Percentiles rank a stretch among this genome's conserved stretches.
Conservation (phyloP, 129 eudicot genomes). For the Tagetes patula region DNA sequence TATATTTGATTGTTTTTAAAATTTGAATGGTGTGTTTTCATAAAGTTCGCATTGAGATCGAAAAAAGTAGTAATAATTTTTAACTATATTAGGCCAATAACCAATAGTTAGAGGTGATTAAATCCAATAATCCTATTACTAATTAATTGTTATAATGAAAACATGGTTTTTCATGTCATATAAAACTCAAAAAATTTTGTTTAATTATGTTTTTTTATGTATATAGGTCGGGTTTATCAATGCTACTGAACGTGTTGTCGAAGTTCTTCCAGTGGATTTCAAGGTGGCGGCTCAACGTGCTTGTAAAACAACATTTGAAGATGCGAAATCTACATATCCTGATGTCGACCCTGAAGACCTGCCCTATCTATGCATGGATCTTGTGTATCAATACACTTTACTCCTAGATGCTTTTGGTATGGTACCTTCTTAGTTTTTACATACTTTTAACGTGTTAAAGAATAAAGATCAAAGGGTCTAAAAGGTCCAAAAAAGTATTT, state of each 20-base stretch:
- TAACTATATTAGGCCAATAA: no score
- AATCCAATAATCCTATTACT: no score
- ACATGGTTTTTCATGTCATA: background rate
- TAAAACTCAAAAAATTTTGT: background rate
- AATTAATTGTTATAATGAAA: background rate
- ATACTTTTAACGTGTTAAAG: background rate
- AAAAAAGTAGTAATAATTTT: no score
- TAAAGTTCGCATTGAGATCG: no score
- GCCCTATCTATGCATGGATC: conserved; percentile 96
- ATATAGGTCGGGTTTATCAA: conserved; percentile 79
- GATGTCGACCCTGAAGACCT: conserved; percentile 52
- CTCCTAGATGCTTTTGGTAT: conserved; percentile 94
- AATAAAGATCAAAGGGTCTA: background rate
- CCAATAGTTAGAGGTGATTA: no score
- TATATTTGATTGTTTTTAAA: no score
- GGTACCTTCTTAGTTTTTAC: background rate
- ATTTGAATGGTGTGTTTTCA: no score
- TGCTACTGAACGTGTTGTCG: conserved; percentile 51
- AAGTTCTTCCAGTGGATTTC: conserved; percentile 74
- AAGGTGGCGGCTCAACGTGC: conserved; percentile 75
- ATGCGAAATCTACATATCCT: conserved; percentile 58
- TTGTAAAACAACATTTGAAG: conserved; percentile 61
- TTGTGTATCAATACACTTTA: conserved; percentile 84
- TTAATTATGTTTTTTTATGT: background rate
- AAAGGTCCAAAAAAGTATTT: background rate